Evolutionary conservation across 2,329 filamentous ascomycete species (phyloP), one percentile per base, ranked within the genome.

Genomic region (Fusarium goolgardi): DNA sequence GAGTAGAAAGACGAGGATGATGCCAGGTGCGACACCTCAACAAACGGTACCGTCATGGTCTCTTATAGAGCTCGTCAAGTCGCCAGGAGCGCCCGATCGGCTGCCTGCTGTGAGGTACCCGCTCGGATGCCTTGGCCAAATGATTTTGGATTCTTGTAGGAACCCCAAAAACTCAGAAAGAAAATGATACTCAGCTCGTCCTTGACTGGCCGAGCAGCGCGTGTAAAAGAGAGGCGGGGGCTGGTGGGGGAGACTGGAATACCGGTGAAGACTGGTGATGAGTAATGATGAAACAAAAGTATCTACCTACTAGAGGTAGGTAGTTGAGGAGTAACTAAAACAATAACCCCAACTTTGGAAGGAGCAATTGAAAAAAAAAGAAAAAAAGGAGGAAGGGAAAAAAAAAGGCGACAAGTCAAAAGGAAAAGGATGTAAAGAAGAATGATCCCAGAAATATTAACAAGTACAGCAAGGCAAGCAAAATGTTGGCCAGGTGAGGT

Each of bases 1-100:
- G 94, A 87, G 79, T 93, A 97, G 82, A 96, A 97, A 10, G 93
- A 96, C 50, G 91, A 88, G 5, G 93, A 91, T 35, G 90, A 88
- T 55, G 93, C 88, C 55, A 97, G 87, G 78, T 94, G 90, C 63
- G 89, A 90, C 75, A 97, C 93, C 75, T 87, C 83, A 69, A 88
- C 75, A 67, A 83, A 82, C 49, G 86, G 85, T 66, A 84, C 75
- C 77, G 81, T 81, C 69, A 77, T 76, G 54, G 46, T 70, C 54
- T 63, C 68, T 60, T 69, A 62, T 66, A 74, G 47, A 64, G 50
- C 53, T 51, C 40, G 46, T 59, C 37, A 54, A 63, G 50, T 57
- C 58, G 60, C 59, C 63, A 59, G 60, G 57, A 59, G 57, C 57
- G 46, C 59, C 67, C 56, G 62, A 57, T 58, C 63, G 71, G 70